Percentiles rank a stretch among this genome's conserved stretches.
Evolutionary conservation across 1,139 yeast genomes (phyloP).

Genomic region (Diutina catenulata): DNA sequence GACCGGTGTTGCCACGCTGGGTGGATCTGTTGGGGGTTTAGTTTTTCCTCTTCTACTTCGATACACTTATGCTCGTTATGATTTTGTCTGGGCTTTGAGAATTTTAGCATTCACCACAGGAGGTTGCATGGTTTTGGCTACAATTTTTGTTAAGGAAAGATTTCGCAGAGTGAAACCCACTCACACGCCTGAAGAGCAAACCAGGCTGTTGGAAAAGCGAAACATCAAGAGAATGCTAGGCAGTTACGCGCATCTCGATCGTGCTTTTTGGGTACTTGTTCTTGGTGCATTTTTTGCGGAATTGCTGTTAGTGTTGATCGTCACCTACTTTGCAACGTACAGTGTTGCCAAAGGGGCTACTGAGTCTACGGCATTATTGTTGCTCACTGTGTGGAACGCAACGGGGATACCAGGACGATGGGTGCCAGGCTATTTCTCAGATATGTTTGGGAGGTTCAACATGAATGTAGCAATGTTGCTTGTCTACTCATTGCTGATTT

Average conservation of each 20-base stretch:
- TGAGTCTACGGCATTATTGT: conserved; percentile 35
- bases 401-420: conserved; percentile 49
- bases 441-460: conserved; percentile 44
- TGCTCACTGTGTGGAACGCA: conserved; percentile 47
- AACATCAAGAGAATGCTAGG: not conserved
- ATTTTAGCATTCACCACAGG: conserved; percentile 11
- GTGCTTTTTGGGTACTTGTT: conserved; percentile 9
- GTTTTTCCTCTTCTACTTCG: conserved; percentile 49
- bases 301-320: conserved; percentile 37
- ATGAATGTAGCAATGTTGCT: conserved; percentile 31
- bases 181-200: not conserved
- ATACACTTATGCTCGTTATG: conserved; percentile 37
- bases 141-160: conserved; percentile 37
- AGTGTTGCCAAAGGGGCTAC: conserved; percentile 41
- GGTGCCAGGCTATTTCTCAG: conserved; percentile 46
- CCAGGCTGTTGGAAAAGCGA: not conserved
- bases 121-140: conserved; percentile 26
- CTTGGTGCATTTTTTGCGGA: conserved; percentile 37
- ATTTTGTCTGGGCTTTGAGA: conserved; percentile 53
- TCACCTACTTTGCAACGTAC: conserved; percentile 46
- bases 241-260: not conserved
- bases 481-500: conserved; percentile 26
- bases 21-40: conserved; percentile 56
- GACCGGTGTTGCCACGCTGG: conserved; percentile 46
- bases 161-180: conserved; percentile 11